Evolutionary conservation across 192 early-diverging fungal species (phyloP).

Genomic region (Backusella psychrophila): DNA sequence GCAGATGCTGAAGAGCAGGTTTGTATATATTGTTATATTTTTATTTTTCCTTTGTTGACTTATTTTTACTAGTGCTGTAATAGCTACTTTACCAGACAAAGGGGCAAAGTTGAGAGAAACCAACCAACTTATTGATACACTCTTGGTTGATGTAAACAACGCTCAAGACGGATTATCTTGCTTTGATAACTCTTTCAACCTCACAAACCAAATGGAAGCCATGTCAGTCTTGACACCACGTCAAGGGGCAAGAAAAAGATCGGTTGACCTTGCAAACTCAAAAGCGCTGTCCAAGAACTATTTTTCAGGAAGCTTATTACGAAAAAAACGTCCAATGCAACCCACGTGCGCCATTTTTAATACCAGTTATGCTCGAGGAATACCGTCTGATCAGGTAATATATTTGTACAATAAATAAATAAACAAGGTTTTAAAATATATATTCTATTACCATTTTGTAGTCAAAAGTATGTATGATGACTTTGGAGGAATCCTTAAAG

Average conservation of each 20-base stretch:
- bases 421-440: background rate
- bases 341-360: constrained; percentile 5
- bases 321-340: constrained; percentile 8
- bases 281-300: constrained; percentile 14
- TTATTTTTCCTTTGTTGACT: background rate
- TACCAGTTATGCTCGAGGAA: background rate
- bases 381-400: background rate
- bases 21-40: background rate
- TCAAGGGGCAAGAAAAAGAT: constrained; percentile 21
- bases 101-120: constrained; percentile 21
- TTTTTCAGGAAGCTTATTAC: constrained; percentile 15
- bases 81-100: constrained; percentile 25
- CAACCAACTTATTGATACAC: constrained; percentile 15
- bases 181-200: background rate
- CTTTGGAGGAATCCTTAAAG: constrained; percentile 16
- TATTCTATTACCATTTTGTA: background rate
- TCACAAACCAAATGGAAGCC: background rate
- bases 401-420: background rate
- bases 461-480: constrained; percentile 19
- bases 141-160: background rate
- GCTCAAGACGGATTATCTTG: background rate
- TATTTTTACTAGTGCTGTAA: constrained; percentile 1
- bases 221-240: constrained; percentile 10
- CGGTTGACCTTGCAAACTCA: constrained; percentile 21
- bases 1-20: constrained; percentile 13